These are phyloP conservation scores for Draba incana DNA, from an alignment of 345 rosid genomes.

Conservation along the genomic window DNA sequence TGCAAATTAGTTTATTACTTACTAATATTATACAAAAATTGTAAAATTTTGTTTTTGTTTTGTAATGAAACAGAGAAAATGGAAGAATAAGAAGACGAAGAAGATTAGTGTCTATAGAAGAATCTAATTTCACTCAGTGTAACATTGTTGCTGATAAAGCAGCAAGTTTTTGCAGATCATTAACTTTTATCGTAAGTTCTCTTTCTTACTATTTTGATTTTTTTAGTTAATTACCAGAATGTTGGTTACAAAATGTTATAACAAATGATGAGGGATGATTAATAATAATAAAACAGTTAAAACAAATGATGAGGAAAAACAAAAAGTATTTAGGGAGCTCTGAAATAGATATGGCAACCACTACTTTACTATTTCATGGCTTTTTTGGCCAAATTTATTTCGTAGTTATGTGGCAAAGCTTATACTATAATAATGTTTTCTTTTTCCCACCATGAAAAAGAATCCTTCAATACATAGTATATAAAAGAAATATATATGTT, in stretches of 20 bases:
- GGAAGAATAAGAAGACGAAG: constrained; percentile 41
- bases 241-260: constrained; percentile 5
- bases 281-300: constrained; percentile 27
- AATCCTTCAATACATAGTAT: not conserved
- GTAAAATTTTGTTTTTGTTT: constrained; percentile 7
- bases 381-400: constrained; percentile 40
- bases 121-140: constrained; percentile 44
- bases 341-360: constrained; percentile 42
- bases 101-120: constrained; percentile 23
- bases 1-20: constrained; percentile 20
- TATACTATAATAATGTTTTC: constrained; percentile 13
- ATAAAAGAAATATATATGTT: constrained; percentile 16
- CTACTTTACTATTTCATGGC: constrained; percentile 26
- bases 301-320: constrained; percentile 30
- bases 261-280: not conserved
- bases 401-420: constrained; percentile 37
- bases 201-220: not conserved
- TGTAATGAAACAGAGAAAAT: constrained; percentile 32
- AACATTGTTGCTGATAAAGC: constrained; percentile 52
- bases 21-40: constrained; percentile 33
- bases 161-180: constrained; percentile 58
- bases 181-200: constrained; percentile 66
- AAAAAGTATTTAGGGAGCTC: constrained; percentile 29
- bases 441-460: constrained; percentile 20
- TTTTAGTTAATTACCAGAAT: not conserved